Evolutionary conservation across 768 basidiomycete genomes (phyloP).

Genomic region (Podaxis carcinomalis): DNA sequence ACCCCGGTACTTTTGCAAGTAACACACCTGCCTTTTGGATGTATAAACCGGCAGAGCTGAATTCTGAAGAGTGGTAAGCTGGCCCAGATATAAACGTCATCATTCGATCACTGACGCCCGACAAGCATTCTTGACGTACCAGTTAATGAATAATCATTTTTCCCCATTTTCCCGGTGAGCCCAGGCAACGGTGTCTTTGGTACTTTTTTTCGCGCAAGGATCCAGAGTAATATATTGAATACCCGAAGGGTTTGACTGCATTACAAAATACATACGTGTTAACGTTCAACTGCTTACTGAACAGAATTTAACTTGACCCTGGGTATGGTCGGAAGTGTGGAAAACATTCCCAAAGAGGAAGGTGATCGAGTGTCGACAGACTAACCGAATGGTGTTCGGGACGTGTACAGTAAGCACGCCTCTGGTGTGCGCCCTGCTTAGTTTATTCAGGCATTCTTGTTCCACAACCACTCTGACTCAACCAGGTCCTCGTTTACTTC

Average conservation of each 20-base stretch:
- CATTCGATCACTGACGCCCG: background rate
- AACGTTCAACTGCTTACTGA: background rate
- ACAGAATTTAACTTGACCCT: background rate
- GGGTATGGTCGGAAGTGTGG: background rate
- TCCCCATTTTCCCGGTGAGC: background rate
- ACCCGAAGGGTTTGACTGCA: background rate
- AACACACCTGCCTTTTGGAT: conserved; percentile 84
- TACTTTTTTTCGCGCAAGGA: background rate
- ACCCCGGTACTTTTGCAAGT: conserved; percentile 89
- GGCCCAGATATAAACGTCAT: background rate
- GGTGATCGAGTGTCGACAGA: background rate
- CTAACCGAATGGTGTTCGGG: background rate
- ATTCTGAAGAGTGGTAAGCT: conserved; percentile 82
- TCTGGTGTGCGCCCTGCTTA: background rate
- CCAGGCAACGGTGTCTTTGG: background rate
- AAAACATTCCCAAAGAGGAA: conserved; percentile 4
- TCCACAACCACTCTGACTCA: background rate
- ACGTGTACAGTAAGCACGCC: background rate
- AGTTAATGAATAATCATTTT: background rate
- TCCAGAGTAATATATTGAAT: background rate
- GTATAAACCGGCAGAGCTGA: conserved; percentile 79
- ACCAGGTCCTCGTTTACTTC: background rate
- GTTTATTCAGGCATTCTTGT: background rate
- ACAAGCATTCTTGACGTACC: conserved; percentile 9
- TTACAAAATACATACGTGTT: background rate